These are phyloP conservation scores for Allodekkera sacchari DNA, from an alignment of 805 yeast genomes.

Conservation along the genomic window DNA sequence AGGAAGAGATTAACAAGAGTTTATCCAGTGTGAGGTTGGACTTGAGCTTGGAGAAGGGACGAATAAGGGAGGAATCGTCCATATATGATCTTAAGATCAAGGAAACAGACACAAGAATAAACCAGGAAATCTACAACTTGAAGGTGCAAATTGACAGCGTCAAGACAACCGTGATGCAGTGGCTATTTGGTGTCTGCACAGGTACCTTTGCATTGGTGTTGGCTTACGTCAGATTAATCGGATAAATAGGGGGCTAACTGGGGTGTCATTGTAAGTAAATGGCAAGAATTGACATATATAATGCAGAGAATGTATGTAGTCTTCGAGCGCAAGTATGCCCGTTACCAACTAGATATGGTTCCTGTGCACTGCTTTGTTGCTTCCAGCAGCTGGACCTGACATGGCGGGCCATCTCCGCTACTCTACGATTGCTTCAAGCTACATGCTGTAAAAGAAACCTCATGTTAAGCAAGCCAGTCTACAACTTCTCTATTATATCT, in stretches of 20 bases:
- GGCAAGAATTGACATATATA: too few relatives aligned
- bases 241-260: too few relatives aligned
- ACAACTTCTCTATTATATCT: too few relatives aligned
- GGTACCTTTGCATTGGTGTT: conserved; percentile 94
- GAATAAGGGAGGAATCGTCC: conserved; percentile 90
- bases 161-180: conserved; percentile 94
- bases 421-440: too few relatives aligned
- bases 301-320: too few relatives aligned
- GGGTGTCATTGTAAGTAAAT: too few relatives aligned
- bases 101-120: conserved; percentile 91
- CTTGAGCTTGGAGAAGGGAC: conserved; percentile 86
- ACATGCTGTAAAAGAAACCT: too few relatives aligned
- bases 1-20: conserved; percentile 86
- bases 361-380: too few relatives aligned
- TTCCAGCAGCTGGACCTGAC: too few relatives aligned
- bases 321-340: neutral
- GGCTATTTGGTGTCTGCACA: conserved; percentile 97
- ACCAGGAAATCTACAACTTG: conserved; percentile 91
- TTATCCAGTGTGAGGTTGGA: conserved; percentile 88
- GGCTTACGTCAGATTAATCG: conserved; percentile 74
- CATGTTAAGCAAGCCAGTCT: too few relatives aligned
- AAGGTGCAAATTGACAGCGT: conserved; percentile 92
- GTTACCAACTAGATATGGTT: too few relatives aligned
- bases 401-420: too few relatives aligned
- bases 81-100: conserved; percentile 89